Evolutionary conservation across 306 rosid genomes (phyloP), one percentile per base, ranked within the genome.

Genomic region (Vigna reflexopilosa): DNA sequence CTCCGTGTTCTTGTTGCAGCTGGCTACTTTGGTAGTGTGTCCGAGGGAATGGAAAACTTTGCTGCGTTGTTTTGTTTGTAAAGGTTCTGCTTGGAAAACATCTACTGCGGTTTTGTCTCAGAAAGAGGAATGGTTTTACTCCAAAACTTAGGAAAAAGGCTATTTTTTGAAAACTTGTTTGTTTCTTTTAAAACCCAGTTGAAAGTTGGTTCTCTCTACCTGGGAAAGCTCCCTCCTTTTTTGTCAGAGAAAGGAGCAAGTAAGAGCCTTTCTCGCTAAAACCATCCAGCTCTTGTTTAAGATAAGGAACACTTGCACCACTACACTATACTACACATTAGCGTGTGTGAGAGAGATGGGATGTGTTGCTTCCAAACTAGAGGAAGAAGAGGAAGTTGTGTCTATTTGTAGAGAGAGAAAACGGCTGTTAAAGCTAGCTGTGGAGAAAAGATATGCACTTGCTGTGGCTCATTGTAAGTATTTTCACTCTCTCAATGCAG

Each of bases 401-500:
- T 72, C 89, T 28, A 91, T 95, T 11, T 95, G 99, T 72, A 87
- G 87, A 86, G 98, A 93, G 87, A 93, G 99, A 84, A 95, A 91
- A 28, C 87, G 85, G 3, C 89, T 82, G 58, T 81, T 95, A 51
- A 95, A 93, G 81, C 55, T 86, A 28, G 98, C 98, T 2, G 93
- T 95, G 67, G 98, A 93, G 83, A 91, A 85, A 87, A 93, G 99
- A 70, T 78, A 85, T 74, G 93, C 79, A 75, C 96, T 95, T 76
- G 98, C 99, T 40, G 96, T 88, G 49, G 94, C 98, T 32, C 99
- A 95, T 83, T 91, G 96, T 63, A 91, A 87, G 85, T 95, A 95
- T 63, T 86, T 83, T 47, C 96, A 85, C 24, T 87, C 98, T 80
- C 79, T 93, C 2, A 80, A 81, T 82, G 99, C 90, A 7, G 98